Evolutionary conservation across 768 basidiomycete species (phyloP).

Genomic region (Neoboletus subvelutipes): DNA sequence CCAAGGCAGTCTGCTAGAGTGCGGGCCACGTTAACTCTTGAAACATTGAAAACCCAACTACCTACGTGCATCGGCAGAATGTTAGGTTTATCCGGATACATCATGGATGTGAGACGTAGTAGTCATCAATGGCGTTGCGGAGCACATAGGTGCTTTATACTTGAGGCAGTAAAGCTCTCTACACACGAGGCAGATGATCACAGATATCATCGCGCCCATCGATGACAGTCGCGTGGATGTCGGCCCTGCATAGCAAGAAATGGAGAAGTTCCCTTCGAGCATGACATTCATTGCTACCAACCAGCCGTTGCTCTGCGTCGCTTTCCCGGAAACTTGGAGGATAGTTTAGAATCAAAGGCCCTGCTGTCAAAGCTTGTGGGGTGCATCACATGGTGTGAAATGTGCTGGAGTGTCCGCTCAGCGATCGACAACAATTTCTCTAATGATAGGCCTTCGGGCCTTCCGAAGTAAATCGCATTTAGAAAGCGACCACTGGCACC

Average conservation of each 20-base stretch:
- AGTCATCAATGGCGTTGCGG: constrained; percentile 1
- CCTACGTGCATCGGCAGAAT: constrained; percentile 4
- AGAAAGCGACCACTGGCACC: not conserved
- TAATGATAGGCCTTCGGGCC: not conserved
- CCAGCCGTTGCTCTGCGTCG: not conserved
- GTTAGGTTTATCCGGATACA: not conserved
- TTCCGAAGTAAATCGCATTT: not conserved
- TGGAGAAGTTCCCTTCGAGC: not conserved
- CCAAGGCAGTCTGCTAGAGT: not conserved
- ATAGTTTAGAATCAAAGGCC: not conserved
- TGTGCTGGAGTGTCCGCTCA: too few species aligned
- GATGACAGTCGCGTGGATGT: not conserved
- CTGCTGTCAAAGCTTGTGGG: too few species aligned
- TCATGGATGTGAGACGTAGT: not conserved
- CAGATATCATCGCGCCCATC: constrained; percentile 13
- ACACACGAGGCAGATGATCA: constrained; percentile 23
- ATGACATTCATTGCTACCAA: not conserved
- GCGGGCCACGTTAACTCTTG: not conserved
- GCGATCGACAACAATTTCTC: not conserved
- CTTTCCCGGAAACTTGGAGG: not conserved
- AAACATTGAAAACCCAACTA: not conserved
- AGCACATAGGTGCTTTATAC: constrained; percentile 5
- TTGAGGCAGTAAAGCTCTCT: not conserved
- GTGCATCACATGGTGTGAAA: not conserved
- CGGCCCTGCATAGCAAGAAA: not conserved